Evolutionary conservation across 1,139 yeast genomes (phyloP).

Genomic region (Scheffersomyces quercinus): DNA sequence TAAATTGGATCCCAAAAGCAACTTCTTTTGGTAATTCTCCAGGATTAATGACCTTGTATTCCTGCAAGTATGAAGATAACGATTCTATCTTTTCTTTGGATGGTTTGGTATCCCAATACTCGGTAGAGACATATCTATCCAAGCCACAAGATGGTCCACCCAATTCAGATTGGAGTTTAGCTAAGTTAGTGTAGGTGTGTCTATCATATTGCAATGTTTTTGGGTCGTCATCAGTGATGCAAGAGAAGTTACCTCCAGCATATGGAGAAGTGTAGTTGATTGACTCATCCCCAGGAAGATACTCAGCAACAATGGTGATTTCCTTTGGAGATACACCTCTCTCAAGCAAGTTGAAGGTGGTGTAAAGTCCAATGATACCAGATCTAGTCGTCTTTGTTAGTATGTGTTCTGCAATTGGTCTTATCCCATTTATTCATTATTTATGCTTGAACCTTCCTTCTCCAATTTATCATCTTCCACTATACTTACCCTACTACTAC

Average conservation of each 20-base stretch:
- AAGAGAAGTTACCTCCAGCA: conserved; percentile 76
- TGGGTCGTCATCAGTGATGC: conserved; percentile 60
- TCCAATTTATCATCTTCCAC: not conserved
- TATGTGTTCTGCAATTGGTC: not conserved
- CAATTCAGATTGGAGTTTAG: conserved; percentile 40
- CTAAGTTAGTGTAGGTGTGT: conserved; percentile 53
- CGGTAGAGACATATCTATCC: conserved; percentile 52
- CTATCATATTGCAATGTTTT: conserved; percentile 54
- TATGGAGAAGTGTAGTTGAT: conserved; percentile 73
- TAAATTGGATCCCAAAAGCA: conserved; percentile 52
- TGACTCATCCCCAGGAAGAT: conserved; percentile 73
- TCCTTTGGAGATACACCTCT: conserved; percentile 44
- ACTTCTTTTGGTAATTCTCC: conserved; percentile 48
- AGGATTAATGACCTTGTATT: conserved; percentile 33
- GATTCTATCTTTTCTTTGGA: conserved; percentile 44
- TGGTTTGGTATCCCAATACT: conserved; percentile 54
- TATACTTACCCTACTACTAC: conserved; percentile 36
- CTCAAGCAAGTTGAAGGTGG: conserved; percentile 54
- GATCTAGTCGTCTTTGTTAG: conserved; percentile 34
- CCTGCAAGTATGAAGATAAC: conserved; percentile 45
- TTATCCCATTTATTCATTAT: no score
- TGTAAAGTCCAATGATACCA: conserved; percentile 72
- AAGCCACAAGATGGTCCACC: conserved; percentile 60
- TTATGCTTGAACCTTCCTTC: no score
- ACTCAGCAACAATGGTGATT: conserved; percentile 62